These are phyloP conservation scores for Pseudocercospora vitis DNA, from an alignment of 2,329 filamentous ascomycete genomes.

Conservation along the genomic window DNA sequence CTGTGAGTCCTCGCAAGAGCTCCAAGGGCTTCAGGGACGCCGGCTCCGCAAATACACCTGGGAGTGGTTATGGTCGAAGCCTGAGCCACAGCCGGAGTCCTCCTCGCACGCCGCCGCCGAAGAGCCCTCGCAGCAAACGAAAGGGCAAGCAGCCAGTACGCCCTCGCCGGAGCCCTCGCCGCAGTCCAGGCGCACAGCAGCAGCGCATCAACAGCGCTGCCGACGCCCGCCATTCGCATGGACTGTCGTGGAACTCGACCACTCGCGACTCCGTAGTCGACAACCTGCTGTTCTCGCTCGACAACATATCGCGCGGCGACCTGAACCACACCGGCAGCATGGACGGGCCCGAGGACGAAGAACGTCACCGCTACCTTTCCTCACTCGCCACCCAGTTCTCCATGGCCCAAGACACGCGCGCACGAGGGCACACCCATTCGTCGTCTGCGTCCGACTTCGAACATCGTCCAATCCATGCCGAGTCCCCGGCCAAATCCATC, in stretches of 20 bases:
- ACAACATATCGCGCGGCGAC: conserved; percentile 63
- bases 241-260: conserved; percentile 76
- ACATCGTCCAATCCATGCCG: conserved; percentile 24
- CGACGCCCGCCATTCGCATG: conserved; percentile 64
- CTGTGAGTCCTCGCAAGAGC: conserved; percentile 3
- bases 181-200: conserved; percentile 10
- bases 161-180: conserved; percentile 12
- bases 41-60: neutral
- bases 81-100: conserved; percentile 12
- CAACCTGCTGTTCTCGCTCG: conserved; percentile 91
- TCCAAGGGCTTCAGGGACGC: conserved; percentile 8
- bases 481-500: conserved; percentile 36
- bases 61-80: conserved; percentile 1
- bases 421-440: conserved; percentile 60
- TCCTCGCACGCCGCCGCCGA: conserved; percentile 20
- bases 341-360: conserved; percentile 23
- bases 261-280: conserved; percentile 89
- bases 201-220: conserved; percentile 7
- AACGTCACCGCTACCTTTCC: conserved; percentile 23
- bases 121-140: conserved; percentile 10
- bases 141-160: conserved; percentile 18
- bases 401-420: conserved; percentile 38
- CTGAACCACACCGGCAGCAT: conserved; percentile 12
- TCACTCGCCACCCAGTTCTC: conserved; percentile 19
- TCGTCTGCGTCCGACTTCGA: conserved; percentile 62